These are phyloP conservation scores for Penicillium sp. DNA, from an alignment of 2,329 filamentous ascomycete genomes.

Conservation along the genomic window DNA sequence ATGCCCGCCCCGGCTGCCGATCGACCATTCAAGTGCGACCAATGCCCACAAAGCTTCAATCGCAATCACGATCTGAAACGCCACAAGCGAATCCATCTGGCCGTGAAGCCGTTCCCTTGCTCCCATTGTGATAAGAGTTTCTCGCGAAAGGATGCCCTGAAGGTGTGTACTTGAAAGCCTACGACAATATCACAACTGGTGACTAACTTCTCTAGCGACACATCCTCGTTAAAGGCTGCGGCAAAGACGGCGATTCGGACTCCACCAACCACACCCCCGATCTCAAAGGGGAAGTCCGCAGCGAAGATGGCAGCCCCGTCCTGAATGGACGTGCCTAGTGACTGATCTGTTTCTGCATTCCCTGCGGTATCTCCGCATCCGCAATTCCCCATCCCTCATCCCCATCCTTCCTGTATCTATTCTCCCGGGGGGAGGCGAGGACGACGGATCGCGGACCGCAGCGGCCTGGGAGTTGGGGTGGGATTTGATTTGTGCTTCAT, in stretches of 20 bases:
- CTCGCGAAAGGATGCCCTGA: slow-evolving; percentile 92
- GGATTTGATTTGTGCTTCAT: slow-evolving; percentile 3
- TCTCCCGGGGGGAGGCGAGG: slow-evolving; percentile 2
- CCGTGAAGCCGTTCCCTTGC: slow-evolving; percentile 95
- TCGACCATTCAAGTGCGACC: slow-evolving; percentile 91
- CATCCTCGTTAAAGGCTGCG: slow-evolving; percentile 70
- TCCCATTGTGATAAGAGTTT: slow-evolving; percentile 93
- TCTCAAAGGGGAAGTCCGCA: slow-evolving; percentile 24
- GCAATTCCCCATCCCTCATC: background rate
- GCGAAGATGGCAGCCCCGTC: slow-evolving; percentile 27
- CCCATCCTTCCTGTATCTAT: slow-evolving; percentile 18
- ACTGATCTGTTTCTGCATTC: slow-evolving; percentile 13
- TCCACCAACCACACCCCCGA: slow-evolving; percentile 13
- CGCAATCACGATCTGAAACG: slow-evolving; percentile 95
- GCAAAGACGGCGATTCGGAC: slow-evolving; percentile 50
- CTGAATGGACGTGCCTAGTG: slow-evolving; percentile 22
- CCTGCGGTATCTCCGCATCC: slow-evolving; percentile 12
- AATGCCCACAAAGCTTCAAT: slow-evolving; percentile 92
- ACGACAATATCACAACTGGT: no score
- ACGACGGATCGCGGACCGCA: slow-evolving; percentile 17
- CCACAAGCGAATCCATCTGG: slow-evolving; percentile 92
- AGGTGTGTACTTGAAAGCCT: slow-evolving; percentile 81
- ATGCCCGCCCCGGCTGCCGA: slow-evolving; percentile 67
- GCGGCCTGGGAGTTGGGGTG: slow-evolving; percentile 21
- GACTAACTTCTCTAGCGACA: slow-evolving; percentile 63